A percentile compares a stretch with the other conserved stretches of the same genome.
Conservation (phyloP, 2,329 filamentous ascomycete species). For the Pleoardoris graminearum region DNA sequence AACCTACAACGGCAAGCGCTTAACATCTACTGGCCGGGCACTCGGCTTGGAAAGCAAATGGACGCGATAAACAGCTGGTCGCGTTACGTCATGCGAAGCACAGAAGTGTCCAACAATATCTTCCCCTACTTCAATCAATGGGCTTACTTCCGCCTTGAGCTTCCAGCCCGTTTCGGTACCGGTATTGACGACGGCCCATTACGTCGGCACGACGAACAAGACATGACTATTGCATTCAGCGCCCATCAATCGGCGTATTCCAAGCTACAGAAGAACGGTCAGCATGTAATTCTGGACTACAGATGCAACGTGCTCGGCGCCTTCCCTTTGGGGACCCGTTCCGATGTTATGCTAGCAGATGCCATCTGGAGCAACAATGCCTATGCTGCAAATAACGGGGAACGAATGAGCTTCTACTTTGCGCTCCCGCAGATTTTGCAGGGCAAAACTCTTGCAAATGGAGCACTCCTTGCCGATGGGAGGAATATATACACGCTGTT, state of each 20-base stretch:
- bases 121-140: constrained; percentile 3
- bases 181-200: background rate
- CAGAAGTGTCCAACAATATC: constrained; percentile 2
- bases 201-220: background rate
- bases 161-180: background rate
- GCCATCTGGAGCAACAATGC: background rate
- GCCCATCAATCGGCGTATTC: background rate
- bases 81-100: background rate
- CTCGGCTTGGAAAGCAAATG: background rate
- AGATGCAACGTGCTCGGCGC: background rate
- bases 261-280: background rate
- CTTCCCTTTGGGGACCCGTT: background rate
- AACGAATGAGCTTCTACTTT: constrained; percentile 1
- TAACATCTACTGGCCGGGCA: constrained; percentile 1
- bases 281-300: background rate
- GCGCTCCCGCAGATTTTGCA: background rate
- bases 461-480: background rate
- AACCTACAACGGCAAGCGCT: background rate
- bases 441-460: background rate
- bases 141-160: constrained; percentile 1
- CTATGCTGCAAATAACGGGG: constrained; percentile 2
- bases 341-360: constrained; percentile 2
- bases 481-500: constrained; percentile 1
- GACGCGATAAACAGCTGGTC: background rate
- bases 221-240: background rate